A percentile compares a stretch with the other conserved stretches of the same genome.
Evolutionary conservation across 2,329 filamentous ascomycete species (phyloP).

Genomic region (Gnomoniopsis sp.): DNA sequence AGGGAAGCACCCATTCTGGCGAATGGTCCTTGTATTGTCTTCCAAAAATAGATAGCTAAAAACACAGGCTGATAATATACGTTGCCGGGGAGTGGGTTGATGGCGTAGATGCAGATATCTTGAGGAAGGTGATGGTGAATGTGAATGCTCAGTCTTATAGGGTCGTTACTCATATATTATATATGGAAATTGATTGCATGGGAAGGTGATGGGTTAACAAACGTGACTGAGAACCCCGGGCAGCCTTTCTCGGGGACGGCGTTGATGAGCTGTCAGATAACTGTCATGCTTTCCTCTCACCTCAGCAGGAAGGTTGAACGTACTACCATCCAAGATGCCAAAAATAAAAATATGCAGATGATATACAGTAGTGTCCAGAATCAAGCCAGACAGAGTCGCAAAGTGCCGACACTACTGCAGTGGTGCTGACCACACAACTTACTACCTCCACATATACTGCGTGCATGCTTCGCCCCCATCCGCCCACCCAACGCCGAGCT

Average conservation of each 20-base stretch:
- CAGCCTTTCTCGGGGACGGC: neutral
- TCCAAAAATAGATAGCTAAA: too few relatives aligned
- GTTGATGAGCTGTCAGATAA: neutral
- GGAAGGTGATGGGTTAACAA: neutral
- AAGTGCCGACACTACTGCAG: neutral
- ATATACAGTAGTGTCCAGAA: neutral
- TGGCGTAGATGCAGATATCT: neutral
- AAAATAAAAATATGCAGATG: neutral
- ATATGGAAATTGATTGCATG: neutral
- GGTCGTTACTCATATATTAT: neutral
- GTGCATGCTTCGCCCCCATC: neutral
- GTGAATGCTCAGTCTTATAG: neutral
- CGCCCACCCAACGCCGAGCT: neutral
- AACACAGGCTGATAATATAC: too few relatives aligned
- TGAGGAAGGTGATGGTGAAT: neutral
- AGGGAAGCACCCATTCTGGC: constrained; percentile 16
- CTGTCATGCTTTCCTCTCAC: neutral
- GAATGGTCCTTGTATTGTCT: neutral
- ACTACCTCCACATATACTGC: neutral
- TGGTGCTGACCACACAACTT: constrained; percentile 5
- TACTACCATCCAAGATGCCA: neutral
- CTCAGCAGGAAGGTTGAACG: neutral
- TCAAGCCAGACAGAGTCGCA: neutral
- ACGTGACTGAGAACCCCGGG: neutral
- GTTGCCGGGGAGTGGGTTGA: too few relatives aligned